These are phyloP conservation scores for Penicillium crystallinum DNA, from an alignment of 495 filamentous ascomycete genomes.

Conservation along the genomic window DNA sequence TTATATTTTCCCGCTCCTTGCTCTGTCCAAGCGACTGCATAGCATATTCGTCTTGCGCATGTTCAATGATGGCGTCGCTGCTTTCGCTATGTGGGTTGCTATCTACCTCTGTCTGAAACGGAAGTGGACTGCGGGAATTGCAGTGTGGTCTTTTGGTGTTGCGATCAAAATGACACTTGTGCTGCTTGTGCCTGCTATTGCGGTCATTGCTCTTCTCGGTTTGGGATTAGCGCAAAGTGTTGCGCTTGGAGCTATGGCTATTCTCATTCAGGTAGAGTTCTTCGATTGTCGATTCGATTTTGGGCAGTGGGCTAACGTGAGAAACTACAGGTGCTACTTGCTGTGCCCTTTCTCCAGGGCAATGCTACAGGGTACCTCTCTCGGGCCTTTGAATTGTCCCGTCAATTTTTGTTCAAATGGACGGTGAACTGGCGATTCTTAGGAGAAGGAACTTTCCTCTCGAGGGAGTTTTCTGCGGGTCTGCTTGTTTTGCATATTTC, in stretches of 20 bases:
- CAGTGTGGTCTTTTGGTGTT: slow-evolving; percentile 72
- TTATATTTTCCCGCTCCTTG: slow-evolving; percentile 80
- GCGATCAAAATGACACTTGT: slow-evolving; percentile 91
- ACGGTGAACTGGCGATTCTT: slow-evolving; percentile 98
- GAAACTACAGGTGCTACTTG: slow-evolving; percentile 53
- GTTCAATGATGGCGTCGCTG: slow-evolving; percentile 92
- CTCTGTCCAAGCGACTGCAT: slow-evolving; percentile 87
- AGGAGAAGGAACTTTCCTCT: slow-evolving; percentile 75
- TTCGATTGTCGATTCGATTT: not conserved
- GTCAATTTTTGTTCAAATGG: slow-evolving; percentile 93
- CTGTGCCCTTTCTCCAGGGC: slow-evolving; percentile 65
- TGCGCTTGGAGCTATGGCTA: slow-evolving; percentile 62
- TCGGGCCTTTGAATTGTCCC: slow-evolving; percentile 81
- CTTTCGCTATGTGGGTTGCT: slow-evolving; percentile 72
- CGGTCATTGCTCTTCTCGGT: slow-evolving; percentile 63
- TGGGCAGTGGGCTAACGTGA: not conserved
- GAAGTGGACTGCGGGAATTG: slow-evolving; percentile 63
- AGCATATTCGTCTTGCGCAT: slow-evolving; percentile 87
- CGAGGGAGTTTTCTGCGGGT: slow-evolving; percentile 60
- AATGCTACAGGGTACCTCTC: slow-evolving; percentile 68
- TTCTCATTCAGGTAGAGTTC: slow-evolving; percentile 61
- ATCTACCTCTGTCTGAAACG: slow-evolving; percentile 71
- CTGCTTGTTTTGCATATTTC: slow-evolving; percentile 65
- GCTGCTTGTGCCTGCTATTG: slow-evolving; percentile 74
- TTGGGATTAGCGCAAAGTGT: slow-evolving; percentile 58